These are phyloP conservation scores for Globisporangium perplexum DNA, from an alignment of 352 stramenopile species.

Conservation along the genomic window DNA sequence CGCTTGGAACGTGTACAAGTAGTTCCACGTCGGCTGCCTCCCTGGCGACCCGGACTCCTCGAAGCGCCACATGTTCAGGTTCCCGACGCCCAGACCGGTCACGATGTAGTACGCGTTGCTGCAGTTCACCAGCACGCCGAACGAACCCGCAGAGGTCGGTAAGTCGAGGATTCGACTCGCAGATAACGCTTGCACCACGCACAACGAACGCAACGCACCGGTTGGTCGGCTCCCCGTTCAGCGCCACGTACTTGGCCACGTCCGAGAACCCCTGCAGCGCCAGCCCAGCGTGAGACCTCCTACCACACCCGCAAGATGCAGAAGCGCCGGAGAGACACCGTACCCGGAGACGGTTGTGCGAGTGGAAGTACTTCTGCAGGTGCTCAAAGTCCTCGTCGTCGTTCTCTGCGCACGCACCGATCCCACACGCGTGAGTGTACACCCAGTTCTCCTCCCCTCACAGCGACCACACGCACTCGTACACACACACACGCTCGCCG, in stretches of 20 bases:
- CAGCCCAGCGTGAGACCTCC: slow-evolving; percentile 8
- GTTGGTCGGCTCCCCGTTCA: slow-evolving; percentile 1
- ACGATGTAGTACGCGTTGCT: slow-evolving; percentile 71
- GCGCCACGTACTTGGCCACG: slow-evolving; percentile 36
- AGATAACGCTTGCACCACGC: too few relatives aligned
- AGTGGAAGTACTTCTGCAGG: slow-evolving; percentile 70
- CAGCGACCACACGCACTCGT: too few relatives aligned
- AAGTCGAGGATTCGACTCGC: too few relatives aligned
- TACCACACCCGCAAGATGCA: not conserved
- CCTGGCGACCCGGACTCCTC: slow-evolving; percentile 26
- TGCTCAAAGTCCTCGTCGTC: slow-evolving; percentile 79
- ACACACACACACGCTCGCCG: too few relatives aligned
- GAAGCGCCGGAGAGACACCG: slow-evolving; percentile 6
- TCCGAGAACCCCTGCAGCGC: slow-evolving; percentile 66
- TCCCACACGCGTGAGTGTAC: not conserved
- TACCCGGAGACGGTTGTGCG: slow-evolving; percentile 53
- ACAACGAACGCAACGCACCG: slow-evolving; percentile 3
- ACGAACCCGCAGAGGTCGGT: not conserved
- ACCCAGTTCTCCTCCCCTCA: not conserved
- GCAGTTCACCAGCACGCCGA: not conserved
- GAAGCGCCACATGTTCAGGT: slow-evolving; percentile 73
- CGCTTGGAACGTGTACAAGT: slow-evolving; percentile 46
- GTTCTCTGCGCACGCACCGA: slow-evolving; percentile 30
- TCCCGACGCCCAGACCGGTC: slow-evolving; percentile 64
- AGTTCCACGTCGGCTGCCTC: slow-evolving; percentile 35